A percentile compares a stretch with the other conserved stretches of the same genome.
Evolutionary conservation across 1,139 yeast genomes (phyloP).

Genomic region (Debaryomycetaceae sp.): DNA sequence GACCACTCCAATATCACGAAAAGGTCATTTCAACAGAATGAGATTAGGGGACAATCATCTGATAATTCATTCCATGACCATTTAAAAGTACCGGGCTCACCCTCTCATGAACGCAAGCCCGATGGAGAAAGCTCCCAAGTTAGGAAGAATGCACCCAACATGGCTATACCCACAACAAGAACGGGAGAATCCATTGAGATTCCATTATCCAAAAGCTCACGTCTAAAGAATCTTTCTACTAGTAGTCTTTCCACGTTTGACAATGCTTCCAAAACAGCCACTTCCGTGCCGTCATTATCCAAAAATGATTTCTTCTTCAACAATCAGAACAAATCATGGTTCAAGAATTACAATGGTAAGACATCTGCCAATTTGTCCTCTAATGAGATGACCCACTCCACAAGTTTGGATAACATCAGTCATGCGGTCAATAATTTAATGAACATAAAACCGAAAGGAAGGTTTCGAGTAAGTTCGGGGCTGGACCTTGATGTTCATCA

Average conservation of each 20-base stretch:
- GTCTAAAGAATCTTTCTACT: slow-evolving; percentile 1
- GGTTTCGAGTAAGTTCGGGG: slow-evolving; percentile 15
- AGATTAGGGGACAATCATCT: neutral
- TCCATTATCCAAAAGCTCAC: slow-evolving; percentile 22
- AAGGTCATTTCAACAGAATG: neutral
- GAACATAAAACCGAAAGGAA: slow-evolving; percentile 16
- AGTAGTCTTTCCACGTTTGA: slow-evolving; percentile 1
- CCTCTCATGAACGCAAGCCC: neutral
- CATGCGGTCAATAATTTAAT: slow-evolving; percentile 16
- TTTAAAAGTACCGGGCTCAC: slow-evolving; percentile 2
- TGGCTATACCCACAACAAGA: slow-evolving; percentile 82
- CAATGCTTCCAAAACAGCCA: neutral
- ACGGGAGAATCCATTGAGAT: slow-evolving; percentile 78
- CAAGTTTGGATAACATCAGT: slow-evolving; percentile 21
- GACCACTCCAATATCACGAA: neutral
- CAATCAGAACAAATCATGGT: slow-evolving; percentile 16
- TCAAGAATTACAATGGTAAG: slow-evolving; percentile 23
- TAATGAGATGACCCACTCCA: slow-evolving; percentile 14
- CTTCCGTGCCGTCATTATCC: neutral
- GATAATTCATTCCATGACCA: neutral
- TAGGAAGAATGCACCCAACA: slow-evolving; percentile 61
- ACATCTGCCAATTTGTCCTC: slow-evolving; percentile 10
- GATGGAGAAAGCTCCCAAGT: slow-evolving; percentile 24
- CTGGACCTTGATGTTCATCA: slow-evolving; percentile 12
- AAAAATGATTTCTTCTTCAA: slow-evolving; percentile 3